Evolutionary conservation across 768 basidiomycete genomes (phyloP).

Genomic region (Auricularia heimuer): DNA sequence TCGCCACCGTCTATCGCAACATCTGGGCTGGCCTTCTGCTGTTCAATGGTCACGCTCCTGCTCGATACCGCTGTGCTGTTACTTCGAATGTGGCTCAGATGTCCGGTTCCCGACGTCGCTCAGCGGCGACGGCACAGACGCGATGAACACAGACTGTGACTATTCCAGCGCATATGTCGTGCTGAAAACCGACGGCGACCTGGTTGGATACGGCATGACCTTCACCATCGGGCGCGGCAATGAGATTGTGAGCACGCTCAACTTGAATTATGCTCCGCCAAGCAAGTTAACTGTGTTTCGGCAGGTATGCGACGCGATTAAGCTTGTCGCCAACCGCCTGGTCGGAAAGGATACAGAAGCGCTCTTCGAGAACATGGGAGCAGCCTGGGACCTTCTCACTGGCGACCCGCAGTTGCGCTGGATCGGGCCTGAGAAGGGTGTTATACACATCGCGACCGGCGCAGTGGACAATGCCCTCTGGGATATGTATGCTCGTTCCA

Average conservation of each 20-base stretch:
- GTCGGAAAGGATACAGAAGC: slow-evolving; percentile 73
- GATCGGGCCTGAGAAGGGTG: slow-evolving; percentile 93
- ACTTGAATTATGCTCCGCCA: no score
- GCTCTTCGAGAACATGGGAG: slow-evolving; percentile 84
- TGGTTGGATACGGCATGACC: slow-evolving; percentile 88
- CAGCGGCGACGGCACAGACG: slow-evolving; percentile 87
- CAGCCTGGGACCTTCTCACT: slow-evolving; percentile 78
- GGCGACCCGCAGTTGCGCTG: slow-evolving; percentile 88
- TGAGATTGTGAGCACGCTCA: slow-evolving; percentile 53
- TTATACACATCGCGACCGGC: slow-evolving; percentile 82
- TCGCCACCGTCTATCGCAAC: no score
- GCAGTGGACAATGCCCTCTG: slow-evolving; percentile 90
- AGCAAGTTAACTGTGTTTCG: no score
- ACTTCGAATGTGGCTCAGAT: slow-evolving; percentile 35
- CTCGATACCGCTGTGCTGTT: background rate
- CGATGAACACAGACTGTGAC: slow-evolving; percentile 94
- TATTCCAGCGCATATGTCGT: slow-evolving; percentile 90
- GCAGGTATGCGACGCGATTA: slow-evolving; percentile 75
- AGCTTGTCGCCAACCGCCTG: slow-evolving; percentile 69
- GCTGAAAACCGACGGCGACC: slow-evolving; percentile 51
- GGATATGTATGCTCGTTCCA: slow-evolving; percentile 81
- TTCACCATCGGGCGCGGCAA: slow-evolving; percentile 93
- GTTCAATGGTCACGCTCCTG: background rate
- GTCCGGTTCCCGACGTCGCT: slow-evolving; percentile 88
- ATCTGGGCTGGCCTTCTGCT: no score